Base-by-base conservation (phyloP, 257 asterid genomes). In the Scutellaria barbata region DNA sequence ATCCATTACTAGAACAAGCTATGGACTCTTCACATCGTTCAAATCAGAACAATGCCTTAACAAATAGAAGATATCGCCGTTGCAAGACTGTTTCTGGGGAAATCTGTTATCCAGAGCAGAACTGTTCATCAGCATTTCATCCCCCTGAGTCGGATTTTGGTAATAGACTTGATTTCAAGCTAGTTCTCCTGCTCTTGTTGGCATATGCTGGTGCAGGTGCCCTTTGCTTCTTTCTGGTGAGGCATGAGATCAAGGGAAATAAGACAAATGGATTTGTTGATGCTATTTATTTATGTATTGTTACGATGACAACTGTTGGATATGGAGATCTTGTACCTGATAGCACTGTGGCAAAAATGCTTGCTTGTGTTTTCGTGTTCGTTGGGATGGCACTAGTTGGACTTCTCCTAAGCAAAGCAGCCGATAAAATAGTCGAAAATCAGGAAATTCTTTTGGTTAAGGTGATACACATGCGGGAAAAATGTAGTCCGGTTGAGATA, bases 281-380 rank as follows among this genome's bases (percentile, higher is more conserved):
- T 54, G 84, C 96, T 1, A n/a, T 93, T 17, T 93, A 93, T 61
- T 81, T 93, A 53, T 89, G 95, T 51, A 66, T 93, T 69, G 98
- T 93, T 42, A 93, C 98, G 4, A 93, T 92, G 98, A 93, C 98
- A 10, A 90, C 97, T 1, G 96, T 93, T 20, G 98, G 97, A 60
- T 93, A 90, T 63, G 96, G 97, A 8, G 97, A 90, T 76, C 90
- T 90, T 13, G 92, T 89, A 0, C 98, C 98, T 0, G 79, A 77
- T 56, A 87, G 85, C 83, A 71, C 68, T 8, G 17, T 67, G 35
- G 68, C 96, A 0, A 89, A 89, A 67, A 43, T 82, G n/a, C 84
- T 90, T 0, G 90, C 98, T 1, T 85, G 92, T 63, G 39, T 80
- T n/a, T 89, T 85, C 55, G 96, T 90, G 46, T 89, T 93, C 48